These are phyloP conservation scores for Fusarium pseudoanthophilum DNA, from an alignment of 2,329 filamentous ascomycete species.

Conservation along the genomic window DNA sequence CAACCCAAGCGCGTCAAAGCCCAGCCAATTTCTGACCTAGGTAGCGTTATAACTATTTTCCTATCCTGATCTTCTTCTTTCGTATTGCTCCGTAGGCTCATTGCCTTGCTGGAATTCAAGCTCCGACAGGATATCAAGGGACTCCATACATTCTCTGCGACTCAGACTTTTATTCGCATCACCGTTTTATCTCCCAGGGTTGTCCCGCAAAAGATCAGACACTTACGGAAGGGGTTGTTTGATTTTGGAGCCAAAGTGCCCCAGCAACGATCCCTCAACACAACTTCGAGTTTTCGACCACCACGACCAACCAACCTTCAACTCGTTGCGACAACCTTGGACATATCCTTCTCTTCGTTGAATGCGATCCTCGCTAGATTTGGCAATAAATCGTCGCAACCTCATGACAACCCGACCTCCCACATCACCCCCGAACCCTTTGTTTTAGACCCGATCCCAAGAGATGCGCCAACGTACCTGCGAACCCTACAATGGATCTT, in stretches of 20 bases:
- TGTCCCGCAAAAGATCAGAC: not conserved
- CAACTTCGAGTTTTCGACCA: slow-evolving; percentile 11
- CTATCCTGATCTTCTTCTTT: slow-evolving; percentile 9
- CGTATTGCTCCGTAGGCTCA: slow-evolving; percentile 25
- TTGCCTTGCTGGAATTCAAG: slow-evolving; percentile 20
- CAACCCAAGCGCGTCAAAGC: slow-evolving; percentile 33
- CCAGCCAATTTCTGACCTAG: slow-evolving; percentile 15
- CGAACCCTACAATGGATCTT: slow-evolving; percentile 51
- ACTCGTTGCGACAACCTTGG: not conserved
- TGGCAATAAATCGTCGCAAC: not conserved
- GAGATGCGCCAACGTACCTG: slow-evolving; percentile 35
- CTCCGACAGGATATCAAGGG: not conserved
- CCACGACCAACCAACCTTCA: not conserved
- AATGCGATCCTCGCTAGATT: not conserved
- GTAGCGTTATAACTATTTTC: slow-evolving; percentile 32
- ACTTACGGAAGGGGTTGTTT: slow-evolving; percentile 11
- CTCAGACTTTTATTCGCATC: not conserved
- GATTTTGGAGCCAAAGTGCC: slow-evolving; percentile 21
- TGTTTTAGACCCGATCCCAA: slow-evolving; percentile 9
- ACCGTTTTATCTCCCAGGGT: not conserved
- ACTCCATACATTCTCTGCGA: not conserved
- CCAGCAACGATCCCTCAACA: slow-evolving; percentile 28
- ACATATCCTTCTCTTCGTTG: not conserved
- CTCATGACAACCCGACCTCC: slow-evolving; percentile 17
- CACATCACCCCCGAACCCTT: slow-evolving; percentile 3